phyloP scores from a whole-genome alignment of 495 filamentous ascomycete species.

The Penicillium alfredii region DNA sequence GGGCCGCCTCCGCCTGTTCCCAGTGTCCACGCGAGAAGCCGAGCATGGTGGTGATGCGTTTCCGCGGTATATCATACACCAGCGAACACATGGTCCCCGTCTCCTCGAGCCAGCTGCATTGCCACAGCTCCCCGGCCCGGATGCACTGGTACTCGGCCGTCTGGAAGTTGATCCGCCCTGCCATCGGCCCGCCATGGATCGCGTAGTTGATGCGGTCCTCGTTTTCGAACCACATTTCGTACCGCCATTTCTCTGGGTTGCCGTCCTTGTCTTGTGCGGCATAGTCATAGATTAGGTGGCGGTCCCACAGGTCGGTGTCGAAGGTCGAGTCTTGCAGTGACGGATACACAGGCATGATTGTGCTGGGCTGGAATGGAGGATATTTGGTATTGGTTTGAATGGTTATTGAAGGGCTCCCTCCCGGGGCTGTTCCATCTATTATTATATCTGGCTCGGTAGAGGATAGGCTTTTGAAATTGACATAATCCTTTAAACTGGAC shows the following conservation, averaged over 20 bases:
- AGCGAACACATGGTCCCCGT: conserved; percentile 37
- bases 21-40: conserved; percentile 37
- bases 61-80: conserved; percentile 30
- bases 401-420: too few species aligned
- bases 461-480: too few species aligned
- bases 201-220: conserved; percentile 36
- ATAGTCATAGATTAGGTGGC: conserved; percentile 41
- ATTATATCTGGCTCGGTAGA: too few species aligned
- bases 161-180: conserved; percentile 34
- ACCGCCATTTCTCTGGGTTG: conserved; percentile 38
- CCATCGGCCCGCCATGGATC: conserved; percentile 40
- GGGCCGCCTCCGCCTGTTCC: conserved; percentile 28
- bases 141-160: conserved; percentile 36
- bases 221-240: conserved; percentile 42
- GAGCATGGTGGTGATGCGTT: conserved; percentile 29
- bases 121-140: conserved; percentile 32
- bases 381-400: too few species aligned
- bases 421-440: too few species aligned
- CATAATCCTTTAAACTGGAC: too few species aligned
- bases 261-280: conserved; percentile 22
- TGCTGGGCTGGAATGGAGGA: too few species aligned
- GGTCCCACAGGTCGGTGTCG: conserved; percentile 29
- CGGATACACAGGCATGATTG: conserved; percentile 26
- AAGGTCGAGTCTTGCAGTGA: conserved; percentile 23
- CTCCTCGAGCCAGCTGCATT: conserved; percentile 39